These are phyloP conservation scores for Lasiodiplodia citricola DNA, from an alignment of 2,329 filamentous ascomycete genomes.

Conservation along the genomic window DNA sequence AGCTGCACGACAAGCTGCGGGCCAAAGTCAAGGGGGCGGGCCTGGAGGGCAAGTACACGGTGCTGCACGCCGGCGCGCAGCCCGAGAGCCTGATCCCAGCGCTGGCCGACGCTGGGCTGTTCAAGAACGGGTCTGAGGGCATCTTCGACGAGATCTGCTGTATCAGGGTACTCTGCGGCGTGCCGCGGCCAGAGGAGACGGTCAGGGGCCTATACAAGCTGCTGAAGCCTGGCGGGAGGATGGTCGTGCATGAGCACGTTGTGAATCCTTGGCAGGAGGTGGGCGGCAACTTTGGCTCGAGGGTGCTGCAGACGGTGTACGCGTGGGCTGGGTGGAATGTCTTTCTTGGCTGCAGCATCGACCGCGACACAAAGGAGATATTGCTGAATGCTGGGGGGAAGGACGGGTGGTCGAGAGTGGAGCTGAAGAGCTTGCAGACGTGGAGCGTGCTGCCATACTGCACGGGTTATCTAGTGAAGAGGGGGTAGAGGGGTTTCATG, in stretches of 20 bases:
- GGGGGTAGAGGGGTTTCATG: slow-evolving; percentile 20
- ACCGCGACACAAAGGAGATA: slow-evolving; percentile 54
- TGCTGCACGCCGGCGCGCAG: slow-evolving; percentile 56
- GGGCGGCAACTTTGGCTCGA: slow-evolving; percentile 50
- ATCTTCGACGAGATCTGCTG: slow-evolving; percentile 63
- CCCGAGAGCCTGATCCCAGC: slow-evolving; percentile 52
- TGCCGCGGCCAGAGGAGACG: slow-evolving; percentile 55
- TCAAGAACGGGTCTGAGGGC: slow-evolving; percentile 39
- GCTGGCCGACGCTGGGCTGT: slow-evolving; percentile 49
- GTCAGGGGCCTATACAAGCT: slow-evolving; percentile 55
- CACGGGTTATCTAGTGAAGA: slow-evolving; percentile 46
- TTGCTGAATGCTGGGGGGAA: slow-evolving; percentile 49
- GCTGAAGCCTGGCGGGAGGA: slow-evolving; percentile 59
- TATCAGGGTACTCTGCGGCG: slow-evolving; percentile 60
- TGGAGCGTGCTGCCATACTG: slow-evolving; percentile 41
- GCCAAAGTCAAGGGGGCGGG: slow-evolving; percentile 48
- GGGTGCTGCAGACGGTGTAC: slow-evolving; percentile 54
- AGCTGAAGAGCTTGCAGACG: slow-evolving; percentile 48
- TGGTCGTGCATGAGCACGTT: slow-evolving; percentile 63
- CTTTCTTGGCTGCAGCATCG: slow-evolving; percentile 58
- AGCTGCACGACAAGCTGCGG: slow-evolving; percentile 53
- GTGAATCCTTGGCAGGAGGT: slow-evolving; percentile 54
- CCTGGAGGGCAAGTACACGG: slow-evolving; percentile 54
- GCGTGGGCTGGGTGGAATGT: slow-evolving; percentile 56
- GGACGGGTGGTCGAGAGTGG: slow-evolving; percentile 54